Base-by-base conservation (phyloP, 805 yeast species). In the Kodamaea laetipori region DNA sequence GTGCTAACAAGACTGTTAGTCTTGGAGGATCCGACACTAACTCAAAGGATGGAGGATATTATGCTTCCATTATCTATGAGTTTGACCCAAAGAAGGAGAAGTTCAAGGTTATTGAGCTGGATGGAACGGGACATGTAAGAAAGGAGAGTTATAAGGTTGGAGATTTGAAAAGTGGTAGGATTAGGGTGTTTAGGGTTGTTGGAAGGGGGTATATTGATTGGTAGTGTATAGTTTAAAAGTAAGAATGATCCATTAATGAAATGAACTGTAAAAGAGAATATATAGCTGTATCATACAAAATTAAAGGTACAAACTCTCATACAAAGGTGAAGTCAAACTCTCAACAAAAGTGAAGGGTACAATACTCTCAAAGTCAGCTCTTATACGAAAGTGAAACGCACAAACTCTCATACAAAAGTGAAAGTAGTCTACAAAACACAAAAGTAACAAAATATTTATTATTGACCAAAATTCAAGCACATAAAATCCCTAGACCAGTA, bases 111-210 rank as follows among this genome's bases (percentile, higher is more conserved):
- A 67, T 84, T 49, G 90, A 83, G 54, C 71, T 70, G 44, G 76
- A 73, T 26, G 46, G 59, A 4, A 55, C 63, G 26, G 84, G 84
- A 1, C 74, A 73, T 41, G 72, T 85, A 30, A 76, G 69, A 46
- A 77, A 75, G 45, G 82, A 80, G 34, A 75, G 85, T 33, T 86
- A 84, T 60, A 81, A 80, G 54, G 60, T 90, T 3, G 69, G 77
- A 2, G 95, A 88, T 46, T 74, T 92, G 77, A 82, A 78, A 58
- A 70, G 80, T 46, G 99, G 99, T 4, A 81, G 80, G 53, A 67
- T 92, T 9, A 77, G 86, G 50, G 86, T 90, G 3, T 94, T 82
- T 64, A 78, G 98, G 57, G 78, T 80, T 5, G 84, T 90, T 24
- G 87, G 86, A 9, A 78, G 88, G 48, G 81, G 77, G 26, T 82